phyloP scores from a whole-genome alignment of 2,329 filamentous ascomycete genomes.

The Cordyceps cicadae region DNA sequence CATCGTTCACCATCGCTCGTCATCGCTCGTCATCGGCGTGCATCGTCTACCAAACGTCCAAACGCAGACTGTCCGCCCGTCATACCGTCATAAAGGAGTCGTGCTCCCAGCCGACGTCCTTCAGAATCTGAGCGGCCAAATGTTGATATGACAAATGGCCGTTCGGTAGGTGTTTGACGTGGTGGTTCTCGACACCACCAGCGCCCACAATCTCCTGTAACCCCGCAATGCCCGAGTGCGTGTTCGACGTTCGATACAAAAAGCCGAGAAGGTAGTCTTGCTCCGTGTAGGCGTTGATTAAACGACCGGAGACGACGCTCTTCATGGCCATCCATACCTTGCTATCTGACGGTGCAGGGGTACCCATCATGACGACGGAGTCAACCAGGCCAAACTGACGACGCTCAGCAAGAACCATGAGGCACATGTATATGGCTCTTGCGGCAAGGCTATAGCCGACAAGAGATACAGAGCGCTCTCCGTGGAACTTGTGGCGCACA shows the following conservation, averaged over 20 bases:
- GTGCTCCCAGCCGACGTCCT: constrained; percentile 61
- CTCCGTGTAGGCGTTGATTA: constrained; percentile 86
- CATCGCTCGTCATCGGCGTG: not conserved
- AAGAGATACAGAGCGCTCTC: constrained; percentile 71
- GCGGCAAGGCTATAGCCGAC: constrained; percentile 78
- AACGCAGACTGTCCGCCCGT: not conserved
- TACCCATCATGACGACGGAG: constrained; percentile 75
- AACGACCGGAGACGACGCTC: constrained; percentile 68
- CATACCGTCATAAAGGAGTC: constrained; percentile 31
- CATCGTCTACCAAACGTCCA: not conserved
- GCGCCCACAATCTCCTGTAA: constrained; percentile 66
- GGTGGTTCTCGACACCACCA: constrained; percentile 56
- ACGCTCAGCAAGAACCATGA: constrained; percentile 70
- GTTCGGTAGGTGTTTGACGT: constrained; percentile 56
- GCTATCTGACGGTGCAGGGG: constrained; percentile 65
- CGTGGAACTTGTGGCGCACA: constrained; percentile 67
- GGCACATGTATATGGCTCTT: constrained; percentile 74
- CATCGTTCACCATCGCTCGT: not conserved
- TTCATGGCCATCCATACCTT: constrained; percentile 70
- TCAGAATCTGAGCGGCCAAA: constrained; percentile 57
- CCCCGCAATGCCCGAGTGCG: constrained; percentile 78
- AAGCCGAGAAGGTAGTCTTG: constrained; percentile 86
- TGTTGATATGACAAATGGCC: constrained; percentile 65
- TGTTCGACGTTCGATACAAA: constrained; percentile 72
- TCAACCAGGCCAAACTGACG: constrained; percentile 81